Evolutionary conservation across 1,284 basidiomycete genomes (phyloP).

Genomic region (Tilletia setariae): DNA sequence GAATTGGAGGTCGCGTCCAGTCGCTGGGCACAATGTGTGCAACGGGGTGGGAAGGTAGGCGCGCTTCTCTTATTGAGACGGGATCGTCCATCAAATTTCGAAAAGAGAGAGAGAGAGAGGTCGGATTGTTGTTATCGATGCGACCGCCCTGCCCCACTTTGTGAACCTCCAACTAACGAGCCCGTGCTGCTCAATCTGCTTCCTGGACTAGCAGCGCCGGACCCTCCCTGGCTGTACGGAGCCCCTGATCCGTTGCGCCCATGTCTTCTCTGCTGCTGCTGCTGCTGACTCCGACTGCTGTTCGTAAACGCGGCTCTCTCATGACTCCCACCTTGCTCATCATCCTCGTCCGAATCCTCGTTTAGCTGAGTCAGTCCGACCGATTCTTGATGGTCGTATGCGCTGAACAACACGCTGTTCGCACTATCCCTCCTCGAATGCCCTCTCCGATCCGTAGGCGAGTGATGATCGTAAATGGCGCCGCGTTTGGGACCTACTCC

Average conservation of each 20-base stretch:
- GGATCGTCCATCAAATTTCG: too few relatives aligned
- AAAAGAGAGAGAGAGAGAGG: too few relatives aligned
- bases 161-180: background rate
- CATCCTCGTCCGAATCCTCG: conserved; percentile 35
- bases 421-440: conserved; percentile 31
- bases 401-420: conserved; percentile 41
- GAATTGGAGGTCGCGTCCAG: too few relatives aligned
- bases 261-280: conserved; percentile 1
- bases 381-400: conserved; percentile 44
- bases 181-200: conserved; percentile 8
- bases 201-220: background rate
- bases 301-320: conserved; percentile 8
- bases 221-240: background rate
- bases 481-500: conserved; percentile 13
- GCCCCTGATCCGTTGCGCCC: conserved; percentile 2
- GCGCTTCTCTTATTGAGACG: too few relatives aligned
- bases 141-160: background rate
- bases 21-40: too few relatives aligned
- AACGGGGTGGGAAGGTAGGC: too few relatives aligned
- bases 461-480: conserved; percentile 18
- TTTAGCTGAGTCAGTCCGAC: conserved; percentile 40
- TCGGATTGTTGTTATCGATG: background rate
- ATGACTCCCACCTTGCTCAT: background rate
- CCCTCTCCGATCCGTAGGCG: background rate
- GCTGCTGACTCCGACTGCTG: background rate